Base-by-base conservation (phyloP, 192 early-diverging fungal genomes). In the Podila epicladia region DNA sequence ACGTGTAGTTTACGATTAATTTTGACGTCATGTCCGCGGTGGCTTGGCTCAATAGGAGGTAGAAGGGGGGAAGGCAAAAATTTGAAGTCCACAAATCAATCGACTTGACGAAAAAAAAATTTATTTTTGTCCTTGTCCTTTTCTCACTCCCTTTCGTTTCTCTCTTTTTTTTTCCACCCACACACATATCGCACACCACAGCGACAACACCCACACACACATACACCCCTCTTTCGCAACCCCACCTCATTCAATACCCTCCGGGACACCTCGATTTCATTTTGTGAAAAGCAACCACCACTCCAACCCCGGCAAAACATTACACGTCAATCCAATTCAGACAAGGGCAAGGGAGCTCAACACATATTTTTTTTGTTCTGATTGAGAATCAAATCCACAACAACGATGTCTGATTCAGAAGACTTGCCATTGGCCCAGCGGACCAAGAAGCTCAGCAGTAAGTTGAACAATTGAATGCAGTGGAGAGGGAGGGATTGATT, bases 401-500 rank as follows among this genome's bases (percentile, higher is more conserved):
- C n/a, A 28, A 45, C 6, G 49, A 82, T 77, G 82, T 85, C 83
- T 13, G 78, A 82, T 69, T 87, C 85, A 45, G 85, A 87, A 59
- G 85, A 84, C 50, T 72, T 82, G 57, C 85, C 85, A 32, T 69
- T 87, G 9, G 64, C 74, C 5, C 50, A 55, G 45, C 24, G 73
- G 22, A 17, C 53, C 20, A 55, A 55, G 28, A 66, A 35, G 20
- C 17, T 41, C 15, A 38, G 6, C 15, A 38, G 17, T 19, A 59
- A 51, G 20, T 9, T 5, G 19, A 20, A 9, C 11, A 9, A 53
- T 38, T 51, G 28, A 28, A 49, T 64, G 22, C 0, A 62, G 35
- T 29, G 22, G 58, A 55, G 37, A 48, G 38, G 37, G 13, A 66
- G 58, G 22, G 22, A 58, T 13, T 28, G 17, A 17, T 17, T 31